A percentile compares a stretch with the other conserved stretches of the same genome.
Conservation (phyloP, 1,284 basidiomycete species). For the Ceratobasidium sp. region DNA sequence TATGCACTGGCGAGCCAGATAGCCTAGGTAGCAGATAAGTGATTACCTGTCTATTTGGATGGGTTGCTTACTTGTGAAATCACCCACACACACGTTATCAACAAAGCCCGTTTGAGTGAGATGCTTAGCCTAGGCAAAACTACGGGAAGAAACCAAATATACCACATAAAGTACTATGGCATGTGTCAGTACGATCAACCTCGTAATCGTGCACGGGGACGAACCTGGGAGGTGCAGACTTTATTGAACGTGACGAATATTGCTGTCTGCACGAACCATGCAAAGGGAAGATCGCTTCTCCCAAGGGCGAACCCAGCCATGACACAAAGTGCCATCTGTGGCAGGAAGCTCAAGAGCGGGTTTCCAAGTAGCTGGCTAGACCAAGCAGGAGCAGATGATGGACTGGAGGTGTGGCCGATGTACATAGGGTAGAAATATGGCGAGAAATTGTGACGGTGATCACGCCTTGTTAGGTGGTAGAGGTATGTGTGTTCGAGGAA, state of each 20-base stretch:
- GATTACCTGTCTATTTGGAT: neutral
- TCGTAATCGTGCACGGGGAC: constrained; percentile 45
- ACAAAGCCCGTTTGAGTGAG: constrained; percentile 54
- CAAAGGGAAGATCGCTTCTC: constrained; percentile 65
- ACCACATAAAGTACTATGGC: constrained; percentile 95
- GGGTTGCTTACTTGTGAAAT: constrained; percentile 60
- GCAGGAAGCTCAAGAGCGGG: constrained; percentile 52
- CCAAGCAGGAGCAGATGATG: constrained; percentile 10
- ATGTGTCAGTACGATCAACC: constrained; percentile 11
- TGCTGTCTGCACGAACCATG: constrained; percentile 92
- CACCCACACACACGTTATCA: constrained; percentile 71
- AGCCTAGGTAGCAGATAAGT: constrained; percentile 54
- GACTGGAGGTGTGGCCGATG: constrained; percentile 55
- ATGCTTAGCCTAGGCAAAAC: constrained; percentile 73
- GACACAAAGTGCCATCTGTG: constrained; percentile 52
- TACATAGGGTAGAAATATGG: constrained; percentile 97
- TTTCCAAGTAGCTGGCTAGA: constrained; percentile 49
- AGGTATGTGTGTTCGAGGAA: constrained; percentile 93
- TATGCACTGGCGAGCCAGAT: constrained; percentile 89
- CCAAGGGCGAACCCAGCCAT: constrained; percentile 50
- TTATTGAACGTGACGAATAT: constrained; percentile 96
- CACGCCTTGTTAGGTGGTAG: constrained; percentile 89
- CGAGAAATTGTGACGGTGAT: constrained; percentile 98
- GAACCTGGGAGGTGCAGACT: constrained; percentile 95
- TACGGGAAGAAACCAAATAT: constrained; percentile 87